These are phyloP conservation scores for Kwoniella bestiolae DNA, from an alignment of 768 basidiomycete species.

Conservation along the genomic window DNA sequence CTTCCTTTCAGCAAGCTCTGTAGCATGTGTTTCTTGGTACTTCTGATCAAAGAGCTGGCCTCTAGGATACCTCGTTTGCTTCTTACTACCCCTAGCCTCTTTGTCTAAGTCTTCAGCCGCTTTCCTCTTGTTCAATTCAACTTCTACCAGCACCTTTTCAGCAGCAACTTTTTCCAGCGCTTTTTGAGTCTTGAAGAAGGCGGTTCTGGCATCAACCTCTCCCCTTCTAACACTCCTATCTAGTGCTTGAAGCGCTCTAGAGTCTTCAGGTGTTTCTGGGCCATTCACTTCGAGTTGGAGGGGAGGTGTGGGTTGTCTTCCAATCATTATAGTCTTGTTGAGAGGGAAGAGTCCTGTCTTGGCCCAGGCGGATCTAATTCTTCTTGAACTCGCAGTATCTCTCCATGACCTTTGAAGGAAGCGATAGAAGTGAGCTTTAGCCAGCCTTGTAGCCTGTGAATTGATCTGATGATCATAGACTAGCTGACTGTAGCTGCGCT, in stretches of 20 bases:
- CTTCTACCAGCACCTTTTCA: not conserved
- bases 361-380: slow-evolving; percentile 17
- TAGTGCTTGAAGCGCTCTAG: not conserved
- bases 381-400: slow-evolving; percentile 2
- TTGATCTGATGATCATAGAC: slow-evolving; percentile 12
- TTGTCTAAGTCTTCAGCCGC: slow-evolving; percentile 5
- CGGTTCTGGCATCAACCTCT: not conserved
- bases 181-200: slow-evolving; percentile 7
- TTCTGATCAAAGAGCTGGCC: not conserved
- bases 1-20: slow-evolving; percentile 1
- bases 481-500: not conserved
- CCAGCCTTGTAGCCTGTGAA: not conserved
- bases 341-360: slow-evolving; percentile 22
- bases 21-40: not conserved
- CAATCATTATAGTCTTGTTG: not conserved
- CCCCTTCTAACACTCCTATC: not conserved
- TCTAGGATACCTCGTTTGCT: slow-evolving; percentile 8
- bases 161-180: slow-evolving; percentile 3
- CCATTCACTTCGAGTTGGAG: not conserved
- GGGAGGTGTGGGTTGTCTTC: not conserved
- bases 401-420: slow-evolving; percentile 22
- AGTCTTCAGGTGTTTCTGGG: slow-evolving; percentile 9
- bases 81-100: slow-evolving; percentile 15
- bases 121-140: not conserved
- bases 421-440: slow-evolving; percentile 14